These are phyloP conservation scores for Neophaeococcomyces mojaviensis DNA, from an alignment of 2,329 filamentous ascomycete species.

Conservation along the genomic window DNA sequence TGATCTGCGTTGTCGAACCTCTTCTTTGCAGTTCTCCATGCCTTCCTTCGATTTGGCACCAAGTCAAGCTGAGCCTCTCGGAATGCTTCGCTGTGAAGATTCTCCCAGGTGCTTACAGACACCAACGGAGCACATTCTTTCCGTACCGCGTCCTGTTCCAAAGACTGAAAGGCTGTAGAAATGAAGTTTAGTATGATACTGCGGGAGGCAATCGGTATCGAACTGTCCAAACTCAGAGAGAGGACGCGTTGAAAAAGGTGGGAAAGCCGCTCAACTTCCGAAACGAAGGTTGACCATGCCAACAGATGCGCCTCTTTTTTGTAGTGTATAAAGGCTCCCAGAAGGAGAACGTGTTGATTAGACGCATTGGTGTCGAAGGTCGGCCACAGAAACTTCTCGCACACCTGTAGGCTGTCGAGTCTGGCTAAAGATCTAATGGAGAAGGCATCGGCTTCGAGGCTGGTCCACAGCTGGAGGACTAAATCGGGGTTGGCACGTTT, in stretches of 20 bases:
- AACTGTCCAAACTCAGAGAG: conserved; percentile 71
- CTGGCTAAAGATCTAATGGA: conserved; percentile 67
- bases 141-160: conserved; percentile 79
- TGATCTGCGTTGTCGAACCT: conserved; percentile 83
- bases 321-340: conserved; percentile 77
- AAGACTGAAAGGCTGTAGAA: conserved; percentile 84
- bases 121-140: conserved; percentile 96
- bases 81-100: conserved; percentile 68
- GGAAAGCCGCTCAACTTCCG: conserved; percentile 75
- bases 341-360: conserved; percentile 82
- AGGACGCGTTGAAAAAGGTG: conserved; percentile 81
- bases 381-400: conserved; percentile 95
- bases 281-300: conserved; percentile 75
- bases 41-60: conserved; percentile 68
- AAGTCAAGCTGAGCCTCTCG: conserved; percentile 68
- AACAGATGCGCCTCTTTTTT: conserved; percentile 81
- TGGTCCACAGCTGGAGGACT: conserved; percentile 78
- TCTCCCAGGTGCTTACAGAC: conserved; percentile 92
- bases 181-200: conserved; percentile 84
- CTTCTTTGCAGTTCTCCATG: conserved; percentile 81
- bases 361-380: conserved; percentile 82
- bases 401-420: conserved; percentile 80
- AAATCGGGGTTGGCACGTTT: conserved; percentile 57
- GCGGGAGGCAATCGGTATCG: conserved; percentile 59
- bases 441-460: conserved; percentile 74